These are phyloP conservation scores for Durio zibethinus DNA, from an alignment of 345 rosid species.

Conservation along the genomic window DNA sequence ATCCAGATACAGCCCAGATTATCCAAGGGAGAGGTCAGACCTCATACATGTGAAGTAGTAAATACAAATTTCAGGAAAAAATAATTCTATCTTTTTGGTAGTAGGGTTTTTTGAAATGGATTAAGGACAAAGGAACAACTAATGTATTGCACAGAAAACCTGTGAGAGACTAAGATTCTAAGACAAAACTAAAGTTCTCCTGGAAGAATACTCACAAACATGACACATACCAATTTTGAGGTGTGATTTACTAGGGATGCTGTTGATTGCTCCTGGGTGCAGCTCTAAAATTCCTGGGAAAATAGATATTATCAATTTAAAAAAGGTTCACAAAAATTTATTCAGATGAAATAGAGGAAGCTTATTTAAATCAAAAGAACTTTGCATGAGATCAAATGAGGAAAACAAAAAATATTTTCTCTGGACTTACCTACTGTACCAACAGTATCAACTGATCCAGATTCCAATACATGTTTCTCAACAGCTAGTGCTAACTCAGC, in stretches of 20 bases:
- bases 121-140: not conserved
- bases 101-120: not conserved
- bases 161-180: not conserved
- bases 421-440: slow-evolving; percentile 80
- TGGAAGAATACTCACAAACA: not conserved
- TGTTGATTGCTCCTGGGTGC: slow-evolving; percentile 96
- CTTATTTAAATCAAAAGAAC: not conserved
- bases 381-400: slow-evolving; percentile 2
- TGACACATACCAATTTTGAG: slow-evolving; percentile 69
- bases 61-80: not conserved
- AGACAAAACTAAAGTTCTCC: not conserved
- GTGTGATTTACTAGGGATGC: slow-evolving; percentile 94
- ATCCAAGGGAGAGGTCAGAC: not conserved
- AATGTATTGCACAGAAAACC: not conserved
- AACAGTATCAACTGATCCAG: slow-evolving; percentile 89
- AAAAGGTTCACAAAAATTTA: not conserved
- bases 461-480: slow-evolving; percentile 78
- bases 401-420: slow-evolving; percentile 7
- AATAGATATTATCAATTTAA: slow-evolving; percentile 1
- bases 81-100: not conserved
- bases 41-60: not conserved
- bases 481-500: slow-evolving; percentile 91
- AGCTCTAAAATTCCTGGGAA: slow-evolving; percentile 69
- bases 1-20: not conserved
- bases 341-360: slow-evolving; percentile 1